Conservation (phyloP, 768 basidiomycete genomes). For the Leucocoprinus leucothites region DNA sequence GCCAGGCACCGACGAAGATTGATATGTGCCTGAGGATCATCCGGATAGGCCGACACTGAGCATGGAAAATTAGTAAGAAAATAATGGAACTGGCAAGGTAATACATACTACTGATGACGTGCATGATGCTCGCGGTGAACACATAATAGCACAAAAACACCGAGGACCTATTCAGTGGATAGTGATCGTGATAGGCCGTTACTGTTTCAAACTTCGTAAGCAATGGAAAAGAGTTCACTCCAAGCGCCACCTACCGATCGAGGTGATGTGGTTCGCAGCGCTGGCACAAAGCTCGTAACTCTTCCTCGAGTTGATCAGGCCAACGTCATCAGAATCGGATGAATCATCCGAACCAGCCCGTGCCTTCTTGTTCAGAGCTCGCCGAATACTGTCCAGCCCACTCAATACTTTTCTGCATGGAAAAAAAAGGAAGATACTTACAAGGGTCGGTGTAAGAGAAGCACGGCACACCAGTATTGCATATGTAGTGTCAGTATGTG, state of each 20-base stretch:
- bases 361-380: constrained; percentile 28
- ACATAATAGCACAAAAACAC: constrained; percentile 78
- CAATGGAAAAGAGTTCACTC: neutral
- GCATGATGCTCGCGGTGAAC: constrained; percentile 80
- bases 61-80: constrained; percentile 4
- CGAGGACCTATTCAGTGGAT: constrained; percentile 56
- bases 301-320: constrained; percentile 56
- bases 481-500: constrained; percentile 75
- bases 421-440: constrained; percentile 32
- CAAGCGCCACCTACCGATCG: constrained; percentile 44
- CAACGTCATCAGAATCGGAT: constrained; percentile 46
- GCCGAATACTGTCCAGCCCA: constrained; percentile 35
- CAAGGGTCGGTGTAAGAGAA: constrained; percentile 79
- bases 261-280: constrained; percentile 78
- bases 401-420: constrained; percentile 12
- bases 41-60: constrained; percentile 59
- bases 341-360: constrained; percentile 45
- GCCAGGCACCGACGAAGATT: constrained; percentile 69
- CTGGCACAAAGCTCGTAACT: constrained; percentile 71
- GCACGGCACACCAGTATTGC: constrained; percentile 82
- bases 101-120: constrained; percentile 64
- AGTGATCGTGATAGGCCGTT: constrained; percentile 57
- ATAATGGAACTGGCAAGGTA: neutral
- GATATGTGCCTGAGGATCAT: constrained; percentile 65
- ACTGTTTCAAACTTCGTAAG: constrained; percentile 30